phyloP scores from a whole-genome alignment of 2,329 filamentous ascomycete species.

The Mycogone perniciosa region DNA sequence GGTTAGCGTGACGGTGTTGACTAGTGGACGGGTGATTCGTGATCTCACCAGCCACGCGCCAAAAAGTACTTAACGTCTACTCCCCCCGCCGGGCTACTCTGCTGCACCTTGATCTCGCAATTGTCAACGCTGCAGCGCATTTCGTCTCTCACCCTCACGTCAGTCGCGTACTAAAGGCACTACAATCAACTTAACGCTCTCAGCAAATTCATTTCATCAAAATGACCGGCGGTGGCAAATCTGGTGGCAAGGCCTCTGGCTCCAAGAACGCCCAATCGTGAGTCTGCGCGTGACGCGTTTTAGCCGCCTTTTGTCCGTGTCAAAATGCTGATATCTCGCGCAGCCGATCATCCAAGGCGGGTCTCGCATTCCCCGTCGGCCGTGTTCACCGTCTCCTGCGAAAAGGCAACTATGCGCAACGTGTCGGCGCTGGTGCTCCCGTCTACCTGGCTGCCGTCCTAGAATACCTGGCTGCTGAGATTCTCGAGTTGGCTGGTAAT shows the following conservation, averaged over 20 bases:
- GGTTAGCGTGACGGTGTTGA: slow-evolving; percentile 3
- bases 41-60: slow-evolving; percentile 38
- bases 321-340: background rate
- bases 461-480: slow-evolving; percentile 97
- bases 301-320: background rate
- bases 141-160: slow-evolving; percentile 23
- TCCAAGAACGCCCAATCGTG: slow-evolving; percentile 99
- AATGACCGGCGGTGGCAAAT: slow-evolving; percentile 76
- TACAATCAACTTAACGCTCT: background rate
- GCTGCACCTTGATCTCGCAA: slow-evolving; percentile 29
- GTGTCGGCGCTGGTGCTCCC: slow-evolving; percentile 95
- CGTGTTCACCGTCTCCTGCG: slow-evolving; percentile 98
- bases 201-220: slow-evolving; percentile 11
- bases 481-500: slow-evolving; percentile 97
- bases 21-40: slow-evolving; percentile 41
- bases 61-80: slow-evolving; percentile 52
- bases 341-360: slow-evolving; percentile 97
- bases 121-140: slow-evolving; percentile 32
- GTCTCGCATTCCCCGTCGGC: slow-evolving; percentile 97
- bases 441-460: slow-evolving; percentile 97
- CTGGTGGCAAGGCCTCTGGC: slow-evolving; percentile 98
- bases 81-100: slow-evolving; percentile 38
- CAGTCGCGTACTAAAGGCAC: background rate
- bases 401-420: slow-evolving; percentile 99
- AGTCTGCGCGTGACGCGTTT: slow-evolving; percentile 38